These are phyloP conservation scores for Cladophialophora yegresii DNA, from an alignment of 2,329 filamentous ascomycete species.

Conservation along the genomic window DNA sequence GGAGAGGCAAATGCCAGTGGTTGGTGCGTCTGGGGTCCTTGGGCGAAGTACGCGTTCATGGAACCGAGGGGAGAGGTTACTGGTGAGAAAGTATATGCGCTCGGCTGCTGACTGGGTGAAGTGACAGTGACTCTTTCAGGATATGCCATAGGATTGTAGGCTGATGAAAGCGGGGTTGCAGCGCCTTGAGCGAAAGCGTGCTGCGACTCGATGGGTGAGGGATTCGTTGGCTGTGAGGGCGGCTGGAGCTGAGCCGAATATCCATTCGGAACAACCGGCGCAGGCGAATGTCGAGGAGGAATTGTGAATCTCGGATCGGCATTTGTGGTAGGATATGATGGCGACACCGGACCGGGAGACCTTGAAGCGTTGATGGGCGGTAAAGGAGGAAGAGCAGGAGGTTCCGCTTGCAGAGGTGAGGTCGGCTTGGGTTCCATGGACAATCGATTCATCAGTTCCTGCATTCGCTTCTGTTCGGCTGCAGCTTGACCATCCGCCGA, in stretches of 20 bases:
- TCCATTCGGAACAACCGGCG: constrained; percentile 34
- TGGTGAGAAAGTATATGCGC: constrained; percentile 28
- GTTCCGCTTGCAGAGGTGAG: constrained; percentile 49
- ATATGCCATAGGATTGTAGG: constrained; percentile 56
- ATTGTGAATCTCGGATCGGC: constrained; percentile 37
- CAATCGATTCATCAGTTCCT: constrained; percentile 92
- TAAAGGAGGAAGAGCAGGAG: constrained; percentile 42
- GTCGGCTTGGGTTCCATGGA: constrained; percentile 67
- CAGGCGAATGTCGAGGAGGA: constrained; percentile 35
- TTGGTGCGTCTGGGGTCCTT: constrained; percentile 13
- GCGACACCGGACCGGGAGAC: constrained; percentile 30
- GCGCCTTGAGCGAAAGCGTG: constrained; percentile 42
- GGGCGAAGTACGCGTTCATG: constrained; percentile 24
- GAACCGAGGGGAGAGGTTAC: constrained; percentile 25
- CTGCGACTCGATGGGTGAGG: constrained; percentile 30
- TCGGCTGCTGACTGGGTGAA: constrained; percentile 24
- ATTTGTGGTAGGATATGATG: constrained; percentile 33
- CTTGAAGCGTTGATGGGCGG: constrained; percentile 38
- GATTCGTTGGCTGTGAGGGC: constrained; percentile 23
- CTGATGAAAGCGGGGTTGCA: constrained; percentile 46
- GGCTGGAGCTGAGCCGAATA: constrained; percentile 26
- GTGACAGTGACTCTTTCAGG: constrained; percentile 37
- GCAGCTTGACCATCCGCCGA: constrained; percentile 66
- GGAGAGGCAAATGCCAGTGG: constrained; percentile 34
- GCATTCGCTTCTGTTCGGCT: constrained; percentile 79